Evolutionary conservation across 768 basidiomycete genomes (phyloP).

Genomic region (Omphalotus guepiniiformis): DNA sequence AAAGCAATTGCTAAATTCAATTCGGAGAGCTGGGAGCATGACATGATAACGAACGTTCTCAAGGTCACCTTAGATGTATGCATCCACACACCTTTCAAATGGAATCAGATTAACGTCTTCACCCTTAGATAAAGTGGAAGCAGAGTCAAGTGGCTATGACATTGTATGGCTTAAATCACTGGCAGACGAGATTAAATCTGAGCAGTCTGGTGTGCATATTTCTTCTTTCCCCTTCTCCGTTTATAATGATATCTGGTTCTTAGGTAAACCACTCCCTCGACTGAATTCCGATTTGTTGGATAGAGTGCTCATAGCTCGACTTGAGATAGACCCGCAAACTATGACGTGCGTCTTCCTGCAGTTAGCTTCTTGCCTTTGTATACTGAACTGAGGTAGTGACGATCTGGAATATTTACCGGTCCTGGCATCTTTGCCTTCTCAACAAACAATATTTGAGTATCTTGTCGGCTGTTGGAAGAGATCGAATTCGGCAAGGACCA

Average conservation of each 20-base stretch:
- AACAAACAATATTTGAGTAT: constrained; percentile 86
- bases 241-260: constrained; percentile 9
- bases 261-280: constrained; percentile 32
- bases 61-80: constrained; percentile 78
- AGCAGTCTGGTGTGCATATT: constrained; percentile 42
- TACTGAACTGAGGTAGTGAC: constrained; percentile 37
- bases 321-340: constrained; percentile 70
- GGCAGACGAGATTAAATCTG: constrained; percentile 60
- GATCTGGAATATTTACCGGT: constrained; percentile 74
- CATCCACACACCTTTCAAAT: constrained; percentile 10
- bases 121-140: constrained; percentile 45
- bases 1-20: constrained; percentile 51
- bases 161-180: constrained; percentile 82
- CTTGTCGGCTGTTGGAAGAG: constrained; percentile 91
- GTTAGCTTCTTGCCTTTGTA: constrained; percentile 8
- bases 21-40: constrained; percentile 67
- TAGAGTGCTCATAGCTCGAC: constrained; percentile 75
- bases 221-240: not conserved
- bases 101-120: not conserved
- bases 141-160: constrained; percentile 59
- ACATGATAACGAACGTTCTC: constrained; percentile 62
- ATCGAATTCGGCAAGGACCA: constrained; percentile 50
- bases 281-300: constrained; percentile 63
- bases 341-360: constrained; percentile 53
- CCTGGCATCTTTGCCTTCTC: constrained; percentile 68